Evolutionary conservation across 148 eudicot species (phyloP), one percentile per base, ranked within the genome.

Genomic region (Rhododendron kiyosumense): DNA sequence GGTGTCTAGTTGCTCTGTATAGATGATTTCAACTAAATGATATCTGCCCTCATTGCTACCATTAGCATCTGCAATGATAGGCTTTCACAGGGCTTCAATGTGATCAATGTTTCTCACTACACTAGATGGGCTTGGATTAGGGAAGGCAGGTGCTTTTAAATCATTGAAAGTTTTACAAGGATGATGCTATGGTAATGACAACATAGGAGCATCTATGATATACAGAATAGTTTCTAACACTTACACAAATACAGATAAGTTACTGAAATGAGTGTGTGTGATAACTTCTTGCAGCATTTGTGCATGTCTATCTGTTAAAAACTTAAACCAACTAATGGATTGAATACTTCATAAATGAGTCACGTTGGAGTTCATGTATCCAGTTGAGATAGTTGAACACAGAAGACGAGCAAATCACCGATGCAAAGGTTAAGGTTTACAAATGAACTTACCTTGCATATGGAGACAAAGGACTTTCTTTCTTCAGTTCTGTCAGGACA

Each of bases 391-490:
- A 18, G 63, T 57, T 82, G 49, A 38, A 9, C 7, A 43, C 28
- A 32, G 26, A 71, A 46, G 54, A 43, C 26, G 7, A 43, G 41
- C 4, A 41, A 2, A 71, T 61, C 49, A 22, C 69, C 13, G 1
- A 45, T 22, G 0, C 10, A 17, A 20, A 54, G 34, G 10, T 26
- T 83, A 65, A 38, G 52, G 17, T 13, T 61, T 5, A 10, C n/a
- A 28, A 34, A 86, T 74, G 32, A 80, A 24, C 85, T 80, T 74
- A 88, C 85, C 63, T 84, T 71, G 84, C 24, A 74, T 87, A 87
- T 26, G 89, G 90, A 38, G 90, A 89, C 49, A 67, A 86, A 67
- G 84, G 80, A 17, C 71, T 57, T 52, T 28, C 73, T 77, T 81
- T 86, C 32, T 49, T 74, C 65, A 54, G 81, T 86, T 54, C 85